phyloP scores from a whole-genome alignment of 2,329 filamentous ascomycete genomes.

The Plenodomus biglobosus region DNA sequence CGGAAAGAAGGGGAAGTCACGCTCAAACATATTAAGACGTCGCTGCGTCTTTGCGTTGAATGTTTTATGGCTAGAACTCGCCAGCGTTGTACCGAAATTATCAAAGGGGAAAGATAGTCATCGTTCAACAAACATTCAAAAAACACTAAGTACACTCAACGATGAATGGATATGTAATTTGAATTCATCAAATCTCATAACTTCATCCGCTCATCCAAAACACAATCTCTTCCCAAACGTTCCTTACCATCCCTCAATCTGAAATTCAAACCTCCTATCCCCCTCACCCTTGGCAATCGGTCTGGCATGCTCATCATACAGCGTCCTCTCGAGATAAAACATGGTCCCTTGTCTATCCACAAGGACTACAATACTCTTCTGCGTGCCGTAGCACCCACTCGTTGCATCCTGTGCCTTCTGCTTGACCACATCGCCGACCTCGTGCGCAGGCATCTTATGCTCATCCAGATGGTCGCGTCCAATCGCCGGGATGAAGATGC shows the following conservation, averaged over 20 bases:
- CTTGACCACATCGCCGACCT: slow-evolving; percentile 47
- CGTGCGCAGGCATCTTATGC: slow-evolving; percentile 40
- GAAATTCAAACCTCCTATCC: slow-evolving; percentile 52
- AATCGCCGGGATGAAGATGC: slow-evolving; percentile 62
- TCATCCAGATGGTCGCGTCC: slow-evolving; percentile 50
- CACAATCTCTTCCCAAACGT: neutral
- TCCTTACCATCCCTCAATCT: slow-evolving; percentile 49
- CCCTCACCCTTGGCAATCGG: slow-evolving; percentile 50
- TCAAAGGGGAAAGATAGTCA: too few species aligned
- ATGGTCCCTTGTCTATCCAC: slow-evolving; percentile 58
- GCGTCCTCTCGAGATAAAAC: slow-evolving; percentile 63
- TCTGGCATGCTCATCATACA: slow-evolving; percentile 58
- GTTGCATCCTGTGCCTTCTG: slow-evolving; percentile 41
- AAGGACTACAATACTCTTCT: slow-evolving; percentile 64
- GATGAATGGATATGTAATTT: too few species aligned
- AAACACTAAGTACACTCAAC: too few species aligned
- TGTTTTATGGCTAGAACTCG: too few species aligned
- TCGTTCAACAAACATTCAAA: too few species aligned
- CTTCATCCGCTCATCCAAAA: too few species aligned
- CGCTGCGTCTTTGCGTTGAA: too few species aligned
- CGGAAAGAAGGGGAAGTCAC: too few species aligned
- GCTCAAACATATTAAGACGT: too few species aligned
- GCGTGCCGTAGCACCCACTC: slow-evolving; percentile 62
- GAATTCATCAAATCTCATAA: too few species aligned
- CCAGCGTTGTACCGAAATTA: too few species aligned